Conservation (phyloP, 139 green algal genomes). For the Parachlorella kessleri region DNA sequence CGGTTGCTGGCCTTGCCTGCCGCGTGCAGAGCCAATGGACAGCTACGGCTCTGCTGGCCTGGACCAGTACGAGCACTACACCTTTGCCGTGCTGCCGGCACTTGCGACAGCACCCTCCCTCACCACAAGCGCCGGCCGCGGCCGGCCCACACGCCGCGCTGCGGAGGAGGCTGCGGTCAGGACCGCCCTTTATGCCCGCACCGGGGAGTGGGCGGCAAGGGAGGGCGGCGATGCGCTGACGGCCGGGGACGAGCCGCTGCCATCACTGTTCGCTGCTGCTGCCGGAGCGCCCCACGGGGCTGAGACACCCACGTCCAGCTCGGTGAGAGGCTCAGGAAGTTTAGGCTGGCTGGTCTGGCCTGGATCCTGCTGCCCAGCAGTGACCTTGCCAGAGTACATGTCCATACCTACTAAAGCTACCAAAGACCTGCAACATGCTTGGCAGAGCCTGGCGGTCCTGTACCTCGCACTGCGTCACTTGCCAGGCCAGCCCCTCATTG, state of each 20-base stretch:
- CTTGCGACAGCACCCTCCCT: not conserved
- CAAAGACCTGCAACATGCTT: too few relatives aligned
- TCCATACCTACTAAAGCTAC: too few relatives aligned
- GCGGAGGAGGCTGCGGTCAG: slow-evolving; percentile 43
- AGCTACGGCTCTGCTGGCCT: slow-evolving; percentile 24
- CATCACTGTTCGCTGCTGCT: too few relatives aligned
- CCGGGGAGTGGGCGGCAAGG: slow-evolving; percentile 33
- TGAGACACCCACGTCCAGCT: not conserved
- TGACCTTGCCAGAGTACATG: too few relatives aligned
- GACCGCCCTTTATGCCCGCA: slow-evolving; percentile 41
- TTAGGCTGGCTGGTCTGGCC: too few relatives aligned
- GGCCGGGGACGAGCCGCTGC: too few relatives aligned
- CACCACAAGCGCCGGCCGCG: not conserved
- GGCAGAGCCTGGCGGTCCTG: too few relatives aligned
- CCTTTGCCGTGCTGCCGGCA: not conserved
- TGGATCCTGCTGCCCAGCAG: too few relatives aligned
- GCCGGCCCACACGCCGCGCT: slow-evolving; percentile 29
- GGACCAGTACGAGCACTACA: slow-evolving; percentile 6
- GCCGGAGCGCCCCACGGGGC: not conserved
- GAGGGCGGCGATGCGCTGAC: not conserved
- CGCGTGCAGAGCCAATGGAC: slow-evolving; percentile 14
- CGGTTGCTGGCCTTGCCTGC: too few relatives aligned
- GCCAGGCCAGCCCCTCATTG: too few relatives aligned
- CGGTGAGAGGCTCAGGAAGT: not conserved
- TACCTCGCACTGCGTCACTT: too few relatives aligned